These are phyloP conservation scores for Plasmopara muralis DNA, from an alignment of 352 stramenopile genomes.

Conservation along the genomic window DNA sequence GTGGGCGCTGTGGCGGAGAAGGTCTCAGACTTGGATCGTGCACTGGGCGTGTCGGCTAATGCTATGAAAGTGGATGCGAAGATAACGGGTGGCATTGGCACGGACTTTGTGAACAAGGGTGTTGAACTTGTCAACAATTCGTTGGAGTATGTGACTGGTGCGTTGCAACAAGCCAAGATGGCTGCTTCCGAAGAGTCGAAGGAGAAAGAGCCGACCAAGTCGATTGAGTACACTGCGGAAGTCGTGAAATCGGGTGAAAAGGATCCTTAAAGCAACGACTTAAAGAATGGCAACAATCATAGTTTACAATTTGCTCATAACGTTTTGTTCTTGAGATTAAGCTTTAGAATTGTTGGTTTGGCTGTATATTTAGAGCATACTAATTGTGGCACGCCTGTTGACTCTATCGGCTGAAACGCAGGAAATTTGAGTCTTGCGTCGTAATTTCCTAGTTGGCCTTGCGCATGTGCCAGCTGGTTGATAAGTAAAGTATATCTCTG, in stretches of 20 bases:
- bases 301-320: too few species aligned
- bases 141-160: constrained; percentile 60
- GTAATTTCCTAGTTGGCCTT: too few species aligned
- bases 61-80: constrained; percentile 64
- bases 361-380: too few species aligned
- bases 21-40: constrained; percentile 47
- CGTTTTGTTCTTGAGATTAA: too few species aligned
- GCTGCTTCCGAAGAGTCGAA: constrained; percentile 32
- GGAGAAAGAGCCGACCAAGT: constrained; percentile 25
- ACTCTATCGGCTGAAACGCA: too few species aligned
- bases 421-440: too few species aligned
- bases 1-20: constrained; percentile 46
- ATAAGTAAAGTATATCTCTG: too few species aligned
- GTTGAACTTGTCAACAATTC: constrained; percentile 52
- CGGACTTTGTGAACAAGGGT: constrained; percentile 43
- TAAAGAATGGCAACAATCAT: too few species aligned
- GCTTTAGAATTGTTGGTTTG: too few species aligned
- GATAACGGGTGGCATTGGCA: constrained; percentile 61
- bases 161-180: constrained; percentile 58
- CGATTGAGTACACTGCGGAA: constrained; percentile 20
- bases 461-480: too few species aligned
- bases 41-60: constrained; percentile 57
- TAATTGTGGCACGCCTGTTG: too few species aligned
- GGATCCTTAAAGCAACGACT: too few species aligned
- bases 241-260: neutral